A percentile compares a stretch with the other conserved stretches of the same genome.
These are phyloP conservation scores for Hortaea sp. DNA, from an alignment of 2,329 filamentous ascomycete species.

Conservation along the genomic window DNA sequence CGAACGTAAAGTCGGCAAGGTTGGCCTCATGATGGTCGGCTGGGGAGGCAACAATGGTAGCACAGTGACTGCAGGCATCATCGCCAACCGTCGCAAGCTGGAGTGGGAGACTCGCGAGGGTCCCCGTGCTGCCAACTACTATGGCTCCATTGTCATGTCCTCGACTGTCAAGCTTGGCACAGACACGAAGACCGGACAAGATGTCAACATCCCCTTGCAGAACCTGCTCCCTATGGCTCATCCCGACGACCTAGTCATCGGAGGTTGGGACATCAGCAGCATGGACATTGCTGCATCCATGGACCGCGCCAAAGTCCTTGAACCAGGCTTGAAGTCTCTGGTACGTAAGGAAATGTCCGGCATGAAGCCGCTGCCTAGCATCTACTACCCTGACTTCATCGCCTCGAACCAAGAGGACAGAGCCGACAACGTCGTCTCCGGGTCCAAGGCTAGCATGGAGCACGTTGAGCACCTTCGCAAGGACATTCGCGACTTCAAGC, in stretches of 20 bases:
- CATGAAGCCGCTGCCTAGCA: constrained; percentile 81
- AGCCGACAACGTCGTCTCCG: constrained; percentile 80
- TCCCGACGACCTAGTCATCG: constrained; percentile 88
- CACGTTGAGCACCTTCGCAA: constrained; percentile 89
- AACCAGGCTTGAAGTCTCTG: constrained; percentile 82
- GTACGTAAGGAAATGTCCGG: constrained; percentile 87
- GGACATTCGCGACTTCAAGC: constrained; percentile 92
- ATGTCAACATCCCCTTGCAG: constrained; percentile 95
- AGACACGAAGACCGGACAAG: constrained; percentile 70
- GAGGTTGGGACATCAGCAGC: constrained; percentile 94
- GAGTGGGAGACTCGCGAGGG: constrained; percentile 93
- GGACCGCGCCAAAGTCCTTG: constrained; percentile 90
- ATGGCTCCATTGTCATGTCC: constrained; percentile 92
- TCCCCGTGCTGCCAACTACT: constrained; percentile 81
- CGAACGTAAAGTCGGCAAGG: constrained; percentile 83
- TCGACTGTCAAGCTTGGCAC: constrained; percentile 95
- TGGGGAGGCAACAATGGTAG: constrained; percentile 80
- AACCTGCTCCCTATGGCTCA: constrained; percentile 81
- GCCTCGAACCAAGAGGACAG: constrained; percentile 96
- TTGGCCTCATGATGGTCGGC: constrained; percentile 94
- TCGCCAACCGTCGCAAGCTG: constrained; percentile 82
- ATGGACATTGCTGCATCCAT: constrained; percentile 84
- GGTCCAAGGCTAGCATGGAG: constrained; percentile 70
- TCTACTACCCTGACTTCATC: constrained; percentile 99
- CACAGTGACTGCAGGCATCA: constrained; percentile 91